Base-by-base conservation (phyloP, 75 land plant genomes). In the Isoetes taiwanensis region DNA sequence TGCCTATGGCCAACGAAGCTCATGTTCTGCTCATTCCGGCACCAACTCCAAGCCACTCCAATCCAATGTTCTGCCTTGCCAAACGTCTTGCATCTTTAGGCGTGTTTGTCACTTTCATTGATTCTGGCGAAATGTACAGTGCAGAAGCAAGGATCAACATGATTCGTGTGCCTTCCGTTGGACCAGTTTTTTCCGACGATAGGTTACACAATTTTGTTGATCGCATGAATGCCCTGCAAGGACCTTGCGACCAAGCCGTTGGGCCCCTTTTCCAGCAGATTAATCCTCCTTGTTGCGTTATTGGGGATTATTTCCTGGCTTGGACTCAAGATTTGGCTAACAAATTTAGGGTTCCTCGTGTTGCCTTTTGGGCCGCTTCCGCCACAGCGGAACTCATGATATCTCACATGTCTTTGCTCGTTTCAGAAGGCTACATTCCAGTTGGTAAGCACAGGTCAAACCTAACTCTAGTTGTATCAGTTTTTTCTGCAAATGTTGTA, bases 301-400 rank as follows among this genome's bases (percentile, higher is more conserved):
- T n/a, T n/a, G n/a, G 21, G 6, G 50, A 46, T 23, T 16, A 19
- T 6, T 46, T 46, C n/a, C 23, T 6, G 8, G 25, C 12, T 16
- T 46, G 50, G 50, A 19, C 50, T n/a, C 16, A 23, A 46, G 50
- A 46, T 16, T 16, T 46, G 50, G 50, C 50, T 46, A 5, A 46
- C 6, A 46, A 23, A 23, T 6, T 46, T n/a, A 23, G 50, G 6
- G 16, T 46, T 6, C n/a, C n/a, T 8, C 5, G 25, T 46, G 19
- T 46, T 8, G 5, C 50, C 23, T 46, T 46, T 16, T 46, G 50
- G 50, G 4, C 50, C 16, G 5, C 50, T 5, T 19, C 6, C 23
- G 6, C 50, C 23, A 5, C 5, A 6, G 16, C n/a, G 5, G 21
- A 19, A 19, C 16, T 46, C 4, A 5, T 46, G 8, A 23, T 19